Evolutionary conservation across 139 green algal genomes (phyloP).

Genomic region (Ettlia oleoabundans): DNA sequence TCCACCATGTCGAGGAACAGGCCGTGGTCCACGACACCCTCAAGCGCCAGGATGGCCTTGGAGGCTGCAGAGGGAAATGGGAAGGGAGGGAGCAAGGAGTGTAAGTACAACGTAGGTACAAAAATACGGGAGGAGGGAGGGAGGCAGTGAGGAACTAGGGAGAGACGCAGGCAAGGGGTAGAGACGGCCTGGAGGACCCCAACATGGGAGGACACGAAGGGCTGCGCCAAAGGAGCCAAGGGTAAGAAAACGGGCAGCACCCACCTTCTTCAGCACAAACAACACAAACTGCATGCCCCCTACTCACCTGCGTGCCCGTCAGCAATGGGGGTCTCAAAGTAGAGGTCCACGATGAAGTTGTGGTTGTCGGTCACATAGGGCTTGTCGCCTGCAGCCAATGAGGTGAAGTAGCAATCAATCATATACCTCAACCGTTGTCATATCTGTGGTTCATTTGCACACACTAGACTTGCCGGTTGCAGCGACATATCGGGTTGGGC

Average conservation of each 20-base stretch:
- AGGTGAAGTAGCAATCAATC: neutral
- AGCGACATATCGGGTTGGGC: no score
- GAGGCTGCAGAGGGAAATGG: constrained; percentile 60
- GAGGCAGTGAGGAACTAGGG: neutral
- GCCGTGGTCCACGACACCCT: constrained; percentile 98
- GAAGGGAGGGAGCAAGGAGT: neutral
- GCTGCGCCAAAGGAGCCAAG: neutral
- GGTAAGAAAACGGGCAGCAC: neutral
- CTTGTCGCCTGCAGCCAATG: constrained; percentile 74
- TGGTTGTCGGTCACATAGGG: constrained; percentile 98
- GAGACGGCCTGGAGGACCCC: no score
- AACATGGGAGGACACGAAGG: neutral
- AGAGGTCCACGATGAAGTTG: constrained; percentile 99
- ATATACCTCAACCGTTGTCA: no score
- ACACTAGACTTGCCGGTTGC: no score
- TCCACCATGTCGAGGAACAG: constrained; percentile 98
- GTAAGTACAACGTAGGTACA: no score
- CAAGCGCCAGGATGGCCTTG: constrained; percentile 83
- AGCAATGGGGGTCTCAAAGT: constrained; percentile 83
- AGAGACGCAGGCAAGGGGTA: neutral
- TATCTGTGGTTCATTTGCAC: no score
- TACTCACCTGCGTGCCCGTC: constrained; percentile 38
- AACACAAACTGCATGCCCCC: neutral
- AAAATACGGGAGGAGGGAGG: neutral
- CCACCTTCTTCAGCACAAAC: neutral